Evolutionary conservation across 805 yeast genomes (phyloP), one percentile per base, ranked within the genome.

Genomic region (Lipomyces spencermartinsiae): DNA sequence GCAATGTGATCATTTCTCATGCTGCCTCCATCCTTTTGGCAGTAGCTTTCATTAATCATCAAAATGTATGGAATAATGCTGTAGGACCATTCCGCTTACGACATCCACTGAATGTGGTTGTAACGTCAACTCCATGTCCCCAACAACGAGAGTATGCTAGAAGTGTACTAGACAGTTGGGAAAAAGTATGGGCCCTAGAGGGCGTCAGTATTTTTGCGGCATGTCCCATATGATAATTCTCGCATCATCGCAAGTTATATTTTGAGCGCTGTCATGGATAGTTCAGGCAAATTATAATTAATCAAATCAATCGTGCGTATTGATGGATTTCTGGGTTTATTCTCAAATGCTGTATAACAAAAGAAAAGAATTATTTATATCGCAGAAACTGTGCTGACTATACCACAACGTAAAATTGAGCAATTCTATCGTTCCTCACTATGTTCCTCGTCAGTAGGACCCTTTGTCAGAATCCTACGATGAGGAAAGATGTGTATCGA

Each of bases 141-240:
- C 56, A 51, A 51, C 56, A 51, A 22, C 1, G 56, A 51, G 31
- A 19, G 31, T 19, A 22, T 51, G 56, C 56, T 19, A 51, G 9
- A 51, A 51, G 31, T 51, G 56, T 51, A 51, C 56, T 51, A 51
- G 56, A 51, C 56, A 19, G 31, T 51, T 51, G 56, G 56, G 31
- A 51, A 51, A 14, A 9, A 7, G 33, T 22, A 51, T 51, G 31
- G 29, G 56, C 8, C 1, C 31, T 51, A 19, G 56, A 51, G 31
- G 56, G 56, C 1, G 31, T 19, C 33, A 12, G 31, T 51, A 51
- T 19, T 1, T 19, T 51, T 51, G 31, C 56, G 4, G 31, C 56
- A 9, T 51, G 33, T 51, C 31, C 56, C 31, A 51, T 51, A 51
- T 51, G 56, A 51, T 19, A 51, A 51, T 51, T 19, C 29, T 51